Evolutionary conservation across 2,329 filamentous ascomycete species (phyloP).

Genomic region (Plectosphaerella sp.): DNA sequence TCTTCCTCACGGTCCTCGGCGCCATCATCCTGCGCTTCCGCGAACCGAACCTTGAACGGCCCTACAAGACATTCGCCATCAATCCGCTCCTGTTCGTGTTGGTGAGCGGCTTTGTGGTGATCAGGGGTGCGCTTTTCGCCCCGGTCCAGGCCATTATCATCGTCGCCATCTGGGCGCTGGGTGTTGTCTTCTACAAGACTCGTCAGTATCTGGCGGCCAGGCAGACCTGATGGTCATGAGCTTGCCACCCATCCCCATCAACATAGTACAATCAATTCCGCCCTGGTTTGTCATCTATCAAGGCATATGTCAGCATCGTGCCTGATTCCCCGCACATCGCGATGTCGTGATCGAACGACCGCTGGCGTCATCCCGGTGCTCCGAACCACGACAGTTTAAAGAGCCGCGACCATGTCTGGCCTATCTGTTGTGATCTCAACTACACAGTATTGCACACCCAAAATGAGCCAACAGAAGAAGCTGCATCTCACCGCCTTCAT

Average conservation of each 20-base stretch:
- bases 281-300: not conserved
- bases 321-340: not conserved
- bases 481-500: constrained; percentile 56
- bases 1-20: constrained; percentile 58
- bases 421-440: not conserved
- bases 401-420: not conserved
- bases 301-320: not conserved
- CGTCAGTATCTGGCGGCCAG: not conserved
- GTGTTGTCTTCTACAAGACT: constrained; percentile 35
- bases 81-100: constrained; percentile 49
- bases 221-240: not conserved
- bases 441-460: not conserved
- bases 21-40: constrained; percentile 51
- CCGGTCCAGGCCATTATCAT: constrained; percentile 48
- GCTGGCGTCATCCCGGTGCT: not conserved
- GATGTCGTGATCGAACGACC: not conserved
- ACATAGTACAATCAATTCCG: not conserved
- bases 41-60: constrained; percentile 49
- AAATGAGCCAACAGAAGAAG: constrained; percentile 19
- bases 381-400: not conserved
- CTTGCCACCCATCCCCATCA: not conserved
- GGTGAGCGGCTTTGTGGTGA: constrained; percentile 56
- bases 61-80: constrained; percentile 49
- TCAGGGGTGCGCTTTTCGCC: constrained; percentile 55
- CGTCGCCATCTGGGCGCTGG: constrained; percentile 45